Conservation (phyloP, 1,284 basidiomycete species). For the Rhodofomes roseus region DNA sequence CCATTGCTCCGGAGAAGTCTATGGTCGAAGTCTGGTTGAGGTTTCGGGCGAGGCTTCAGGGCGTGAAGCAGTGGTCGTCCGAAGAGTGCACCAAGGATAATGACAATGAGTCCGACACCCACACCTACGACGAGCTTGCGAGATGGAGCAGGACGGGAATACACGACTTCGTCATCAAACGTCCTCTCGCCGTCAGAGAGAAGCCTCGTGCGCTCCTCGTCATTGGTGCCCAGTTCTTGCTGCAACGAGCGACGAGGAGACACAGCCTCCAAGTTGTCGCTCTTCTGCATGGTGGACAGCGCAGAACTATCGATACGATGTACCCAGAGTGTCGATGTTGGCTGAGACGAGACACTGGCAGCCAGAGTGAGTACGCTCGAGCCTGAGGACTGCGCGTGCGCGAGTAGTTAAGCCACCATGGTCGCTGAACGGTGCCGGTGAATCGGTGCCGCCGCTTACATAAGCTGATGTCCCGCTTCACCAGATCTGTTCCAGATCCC, state of each 20-base stretch:
- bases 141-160: background rate
- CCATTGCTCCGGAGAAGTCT: conserved; percentile 55
- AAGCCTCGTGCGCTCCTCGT: conserved; percentile 10
- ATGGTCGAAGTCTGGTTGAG: conserved; percentile 4
- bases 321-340: no score
- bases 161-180: background rate
- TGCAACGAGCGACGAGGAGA: conserved; percentile 5
- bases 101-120: background rate
- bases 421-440: no score
- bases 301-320: background rate
- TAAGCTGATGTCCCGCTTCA: background rate
- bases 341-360: no score
- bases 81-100: conserved; percentile 6
- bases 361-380: no score
- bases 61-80: background rate
- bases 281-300: background rate
- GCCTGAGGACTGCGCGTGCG: no score
- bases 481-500: background rate
- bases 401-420: no score
- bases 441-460: background rate
- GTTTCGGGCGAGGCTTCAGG: background rate
- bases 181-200: conserved; percentile 2
- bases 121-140: background rate
- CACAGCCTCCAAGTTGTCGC: background rate
- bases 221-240: conserved; percentile 5